phyloP scores from a whole-genome alignment of 2,329 filamentous ascomycete species.

The Aspergillus thermomutatus region DNA sequence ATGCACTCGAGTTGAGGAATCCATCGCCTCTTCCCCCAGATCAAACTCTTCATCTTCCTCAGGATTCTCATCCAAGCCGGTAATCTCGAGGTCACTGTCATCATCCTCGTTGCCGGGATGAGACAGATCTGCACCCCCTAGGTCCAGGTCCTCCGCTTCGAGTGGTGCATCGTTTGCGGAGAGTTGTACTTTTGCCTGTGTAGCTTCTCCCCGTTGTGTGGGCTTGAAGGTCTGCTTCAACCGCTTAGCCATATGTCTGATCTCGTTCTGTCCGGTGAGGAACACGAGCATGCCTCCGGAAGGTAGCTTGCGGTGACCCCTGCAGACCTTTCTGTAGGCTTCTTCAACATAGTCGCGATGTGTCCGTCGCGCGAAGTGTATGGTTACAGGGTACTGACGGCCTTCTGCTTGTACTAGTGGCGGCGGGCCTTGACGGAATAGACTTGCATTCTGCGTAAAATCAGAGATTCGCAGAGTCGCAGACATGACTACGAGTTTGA shows the following conservation, averaged over 20 bases:
- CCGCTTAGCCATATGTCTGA: constrained; percentile 74
- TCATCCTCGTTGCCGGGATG: constrained; percentile 51
- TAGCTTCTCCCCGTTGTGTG: constrained; percentile 47
- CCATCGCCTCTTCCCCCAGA: constrained; percentile 58
- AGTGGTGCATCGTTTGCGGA: constrained; percentile 73
- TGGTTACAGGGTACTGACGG: constrained; percentile 82
- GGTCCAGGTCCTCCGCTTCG: constrained; percentile 83
- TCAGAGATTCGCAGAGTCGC: constrained; percentile 89
- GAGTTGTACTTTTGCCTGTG: constrained; percentile 67
- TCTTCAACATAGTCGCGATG: constrained; percentile 87
- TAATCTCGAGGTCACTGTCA: constrained; percentile 59
- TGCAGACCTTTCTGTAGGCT: constrained; percentile 78
- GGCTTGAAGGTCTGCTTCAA: constrained; percentile 67
- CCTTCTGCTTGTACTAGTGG: constrained; percentile 88
- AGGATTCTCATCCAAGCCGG: constrained; percentile 56
- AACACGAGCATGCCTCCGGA: constrained; percentile 91
- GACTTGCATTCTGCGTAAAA: constrained; percentile 74
- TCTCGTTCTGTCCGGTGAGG: constrained; percentile 90
- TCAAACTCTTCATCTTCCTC: constrained; percentile 66
- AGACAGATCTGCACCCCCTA: constrained; percentile 56
- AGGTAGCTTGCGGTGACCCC: constrained; percentile 85
- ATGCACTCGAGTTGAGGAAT: constrained; percentile 68
- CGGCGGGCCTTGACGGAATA: constrained; percentile 72
- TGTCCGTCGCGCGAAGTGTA: constrained; percentile 82
- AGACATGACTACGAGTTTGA: constrained; percentile 98